Percentiles rank a stretch among this genome's conserved stretches.
phyloP scores from a whole-genome alignment of 345 rosid species.

The Boechera stricta region DNA sequence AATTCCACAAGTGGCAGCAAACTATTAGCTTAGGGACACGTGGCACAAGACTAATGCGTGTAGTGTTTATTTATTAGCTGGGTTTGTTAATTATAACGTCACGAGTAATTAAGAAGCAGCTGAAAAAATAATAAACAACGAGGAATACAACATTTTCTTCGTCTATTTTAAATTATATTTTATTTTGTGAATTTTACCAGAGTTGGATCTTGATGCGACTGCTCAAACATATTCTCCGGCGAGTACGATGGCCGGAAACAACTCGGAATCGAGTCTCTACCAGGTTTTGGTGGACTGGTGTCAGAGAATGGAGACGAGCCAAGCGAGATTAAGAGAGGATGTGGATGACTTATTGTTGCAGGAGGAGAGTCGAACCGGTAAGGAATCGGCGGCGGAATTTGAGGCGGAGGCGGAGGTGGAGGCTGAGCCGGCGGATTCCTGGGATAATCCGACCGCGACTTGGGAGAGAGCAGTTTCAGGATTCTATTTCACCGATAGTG shows the following conservation, averaged over 20 bases:
- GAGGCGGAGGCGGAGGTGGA: conserved; percentile 29
- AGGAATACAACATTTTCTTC: not conserved
- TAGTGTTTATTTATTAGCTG: conserved; percentile 1
- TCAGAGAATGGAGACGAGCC: conserved; percentile 63
- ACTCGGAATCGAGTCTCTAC: conserved; percentile 45
- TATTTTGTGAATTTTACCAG: not conserved
- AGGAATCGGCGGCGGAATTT: conserved; percentile 13
- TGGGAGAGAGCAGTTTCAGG: conserved; percentile 52
- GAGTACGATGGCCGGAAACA: conserved; percentile 53
- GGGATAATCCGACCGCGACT: conserved; percentile 45
- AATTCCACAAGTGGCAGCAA: conserved; percentile 15
- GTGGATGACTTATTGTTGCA: conserved; percentile 50
- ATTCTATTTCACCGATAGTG: conserved; percentile 52
- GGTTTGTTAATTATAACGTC: conserved; percentile 37
- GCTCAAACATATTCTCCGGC: conserved; percentile 42
- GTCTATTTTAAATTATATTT: not conserved
- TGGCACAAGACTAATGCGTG: not conserved
- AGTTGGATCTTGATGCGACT: conserved; percentile 27
- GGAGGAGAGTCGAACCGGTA: conserved; percentile 35
- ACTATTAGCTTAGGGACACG: not conserved
- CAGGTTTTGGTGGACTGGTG: conserved; percentile 68
- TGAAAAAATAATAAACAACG: conserved; percentile 34
- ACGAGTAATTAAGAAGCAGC: conserved; percentile 29
- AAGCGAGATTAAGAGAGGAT: conserved; percentile 58
- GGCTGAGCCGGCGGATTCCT: conserved; percentile 32